Evolutionary conservation across 176 grass and related monocot species (phyloP), one percentile per base, ranked within the genome.

Genomic region (Lolium rigidum): DNA sequence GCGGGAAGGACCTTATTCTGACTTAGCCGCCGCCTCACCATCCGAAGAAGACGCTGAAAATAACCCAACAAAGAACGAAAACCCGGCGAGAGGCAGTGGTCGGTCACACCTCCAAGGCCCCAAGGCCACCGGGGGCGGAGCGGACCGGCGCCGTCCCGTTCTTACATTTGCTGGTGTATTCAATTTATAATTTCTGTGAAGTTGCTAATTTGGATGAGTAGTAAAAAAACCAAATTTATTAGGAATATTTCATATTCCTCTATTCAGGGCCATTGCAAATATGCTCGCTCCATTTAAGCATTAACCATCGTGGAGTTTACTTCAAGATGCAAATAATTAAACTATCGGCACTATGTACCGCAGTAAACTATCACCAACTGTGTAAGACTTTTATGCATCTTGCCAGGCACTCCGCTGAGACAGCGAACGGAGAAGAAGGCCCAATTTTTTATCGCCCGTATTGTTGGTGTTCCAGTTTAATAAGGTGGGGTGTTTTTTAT

Each of bases 381-480:
- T 22, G 9, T 7, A 55, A 76, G 16, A 13, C 59, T 10, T 4
- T 16, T 75, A 15, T 4, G 16, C 7, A 3, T 55, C 76, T 18
- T 85, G 49, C 35, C 79, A 9, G 4, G 28, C 50, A 16, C 41
- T 49, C 10, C 39, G 51, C 12, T 77, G 48, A 1, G 26, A 65
- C 0, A 46, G 20, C 11, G 44, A 48, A 24, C 43, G 21, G 43
- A 46, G 68, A 10, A 37, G 28, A 80, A 61, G 18, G 1, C 9
- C 10, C 20, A 20, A 16, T 12, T 21, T 67, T 57, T 57, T 55
- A 70, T 77, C 61, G 12, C 60, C 15, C 24, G 16, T 75, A 59
- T 46, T 8, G 48, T 47, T 13, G 6, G 8, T 70, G 17, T 75
- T 89, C 79, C 16, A 2, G 64, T 72, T 83, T 31, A 82, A 12